Evolutionary conservation across 2,329 filamentous ascomycete genomes (phyloP).

Genomic region (Huntiella savannae): DNA sequence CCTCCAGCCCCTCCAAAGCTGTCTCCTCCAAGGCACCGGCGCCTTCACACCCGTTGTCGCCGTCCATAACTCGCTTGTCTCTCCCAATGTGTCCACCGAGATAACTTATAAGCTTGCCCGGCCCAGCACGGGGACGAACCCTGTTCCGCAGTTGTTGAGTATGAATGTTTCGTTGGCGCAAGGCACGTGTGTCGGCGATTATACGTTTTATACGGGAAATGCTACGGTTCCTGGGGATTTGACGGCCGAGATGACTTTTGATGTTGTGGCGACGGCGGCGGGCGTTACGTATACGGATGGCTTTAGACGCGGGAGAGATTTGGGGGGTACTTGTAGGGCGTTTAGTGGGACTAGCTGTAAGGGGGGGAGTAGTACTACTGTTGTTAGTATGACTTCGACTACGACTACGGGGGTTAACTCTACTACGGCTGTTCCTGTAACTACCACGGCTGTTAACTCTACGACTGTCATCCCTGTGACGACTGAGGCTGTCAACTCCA

Average conservation of each 20-base stretch:
- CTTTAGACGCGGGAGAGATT: constrained; percentile 28
- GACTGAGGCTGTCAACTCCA: not conserved
- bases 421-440: not conserved
- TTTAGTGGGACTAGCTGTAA: constrained; percentile 20
- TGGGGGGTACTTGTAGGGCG: constrained; percentile 25
- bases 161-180: constrained; percentile 22
- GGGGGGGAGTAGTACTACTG: not conserved
- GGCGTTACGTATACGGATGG: constrained; percentile 24
- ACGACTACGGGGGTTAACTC: constrained; percentile 12
- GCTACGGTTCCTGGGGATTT: constrained; percentile 26
- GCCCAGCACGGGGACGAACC: constrained; percentile 18
- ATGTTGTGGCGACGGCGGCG: constrained; percentile 23
- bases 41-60: constrained; percentile 27
- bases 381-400: not conserved
- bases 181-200: constrained; percentile 26
- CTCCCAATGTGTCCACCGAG: constrained; percentile 22
- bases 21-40: constrained; percentile 25
- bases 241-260: constrained; percentile 26
- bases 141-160: constrained; percentile 23
- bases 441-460: constrained; percentile 5
- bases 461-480: not conserved
- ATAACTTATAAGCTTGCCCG: constrained; percentile 26
- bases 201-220: constrained; percentile 28
- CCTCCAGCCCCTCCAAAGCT: constrained; percentile 37
- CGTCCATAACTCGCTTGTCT: constrained; percentile 28